Evolutionary conservation across 148 eudicot genomes (phyloP), one percentile per base, ranked within the genome.

Genomic region (Dianthus caryophyllus): DNA sequence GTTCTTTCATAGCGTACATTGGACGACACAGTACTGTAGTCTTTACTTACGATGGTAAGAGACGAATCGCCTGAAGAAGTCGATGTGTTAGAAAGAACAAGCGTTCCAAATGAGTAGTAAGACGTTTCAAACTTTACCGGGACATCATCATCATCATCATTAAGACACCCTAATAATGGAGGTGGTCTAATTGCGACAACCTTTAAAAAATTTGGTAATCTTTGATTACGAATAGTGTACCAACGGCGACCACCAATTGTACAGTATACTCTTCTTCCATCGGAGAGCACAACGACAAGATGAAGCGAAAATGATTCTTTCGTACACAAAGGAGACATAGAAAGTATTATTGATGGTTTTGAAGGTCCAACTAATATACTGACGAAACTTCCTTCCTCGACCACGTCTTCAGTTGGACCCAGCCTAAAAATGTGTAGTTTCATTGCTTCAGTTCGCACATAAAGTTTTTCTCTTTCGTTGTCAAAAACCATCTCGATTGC

Each of bases 191-290:
- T 84, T 36, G 90, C 72, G 46, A 87, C 84, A 30, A 93, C 86
- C 75, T 89, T 93, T 68, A 93, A 78, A 74, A 91, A 93, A 74
- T 76, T 2, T 33, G 4, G 7, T 33, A 95, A 96, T 76, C 73
- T 85, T n/a, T n/a, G n/a, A n/a, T n/a, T n/a, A n/a, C n/a, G 61
- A 77, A 84, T 64, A 71, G 65, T 62, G 73, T 56, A 53, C 89
- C 81, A 80, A 56, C 80, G 66, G 70, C 77, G 73, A 52, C 89
- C 74, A 66, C 84, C 73, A 74, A 94, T 89, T 15, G 95, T 82
- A 61, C 86, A 87, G 69, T 89, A 93, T 88, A 93, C 80, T 68
- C 98, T 84, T 71, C 98, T 84, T 46, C 98, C 98, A 84, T 93
- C 98, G 24, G 98, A 90, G 70, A 94, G 77, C 71, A 94, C 85